A percentile compares a stretch with the other conserved stretches of the same genome.
Evolutionary conservation across 768 basidiomycete genomes (phyloP).

Genomic region (Amylocystis lapponica): DNA sequence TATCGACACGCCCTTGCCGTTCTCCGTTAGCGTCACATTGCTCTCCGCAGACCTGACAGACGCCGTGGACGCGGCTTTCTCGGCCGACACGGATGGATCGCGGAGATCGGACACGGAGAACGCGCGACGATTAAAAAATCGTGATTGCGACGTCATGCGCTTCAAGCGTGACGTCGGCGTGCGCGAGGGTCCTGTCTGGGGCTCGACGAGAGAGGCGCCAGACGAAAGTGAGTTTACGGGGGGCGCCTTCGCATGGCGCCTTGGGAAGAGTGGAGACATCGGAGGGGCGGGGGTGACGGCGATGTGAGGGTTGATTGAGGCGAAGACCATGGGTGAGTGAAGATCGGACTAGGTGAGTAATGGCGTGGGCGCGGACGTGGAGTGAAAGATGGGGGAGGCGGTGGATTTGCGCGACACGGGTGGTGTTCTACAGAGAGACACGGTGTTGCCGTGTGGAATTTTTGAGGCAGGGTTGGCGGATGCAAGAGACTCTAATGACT

Average conservation of each 20-base stretch:
- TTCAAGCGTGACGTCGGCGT: neutral
- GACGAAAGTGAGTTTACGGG: constrained; percentile 5
- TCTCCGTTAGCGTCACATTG: neutral
- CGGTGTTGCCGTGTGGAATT: neutral
- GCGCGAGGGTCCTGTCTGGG: neutral
- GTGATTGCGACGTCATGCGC: neutral
- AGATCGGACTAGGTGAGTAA: neutral
- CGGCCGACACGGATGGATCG: neutral
- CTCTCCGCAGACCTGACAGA: neutral
- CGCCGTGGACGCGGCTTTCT: neutral
- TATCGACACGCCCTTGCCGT: constrained; percentile 10
- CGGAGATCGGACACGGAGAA: constrained; percentile 3
- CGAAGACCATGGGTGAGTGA: neutral
- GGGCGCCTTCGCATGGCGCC: neutral
- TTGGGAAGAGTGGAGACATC: neutral
- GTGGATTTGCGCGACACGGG: too few species aligned
- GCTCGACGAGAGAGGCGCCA: neutral
- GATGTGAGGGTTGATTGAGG: neutral
- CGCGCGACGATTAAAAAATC: neutral
- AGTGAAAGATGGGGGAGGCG: too few species aligned
- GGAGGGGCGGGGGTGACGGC: neutral
- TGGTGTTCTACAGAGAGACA: neutral
- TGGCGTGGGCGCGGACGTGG: neutral
- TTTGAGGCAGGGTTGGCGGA: neutral
- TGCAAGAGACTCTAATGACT: too few species aligned